Percentiles rank a stretch among this genome's conserved stretches.
These are phyloP conservation scores for Teratosphaeria nubilosa DNA, from an alignment of 2,329 filamentous ascomycete species.

Conservation along the genomic window DNA sequence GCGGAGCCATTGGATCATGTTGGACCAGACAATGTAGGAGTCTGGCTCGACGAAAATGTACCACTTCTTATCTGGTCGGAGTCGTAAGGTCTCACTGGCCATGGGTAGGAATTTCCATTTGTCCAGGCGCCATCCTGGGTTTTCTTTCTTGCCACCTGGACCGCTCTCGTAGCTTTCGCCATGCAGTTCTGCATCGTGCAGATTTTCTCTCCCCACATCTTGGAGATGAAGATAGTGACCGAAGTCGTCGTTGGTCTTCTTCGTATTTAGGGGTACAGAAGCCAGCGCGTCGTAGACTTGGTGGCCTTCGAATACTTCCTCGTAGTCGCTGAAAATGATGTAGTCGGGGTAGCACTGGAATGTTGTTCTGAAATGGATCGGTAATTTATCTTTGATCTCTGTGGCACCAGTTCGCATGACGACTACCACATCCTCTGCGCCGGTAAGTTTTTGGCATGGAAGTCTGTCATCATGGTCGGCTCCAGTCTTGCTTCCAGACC, in stretches of 20 bases:
- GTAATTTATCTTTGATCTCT: constrained; percentile 46
- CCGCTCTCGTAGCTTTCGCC: constrained; percentile 13
- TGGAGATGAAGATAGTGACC: constrained; percentile 27
- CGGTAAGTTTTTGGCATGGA: constrained; percentile 11
- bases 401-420: constrained; percentile 50
- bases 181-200: constrained; percentile 21
- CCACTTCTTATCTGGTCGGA: constrained; percentile 43
- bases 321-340: constrained; percentile 50
- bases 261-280: constrained; percentile 20
- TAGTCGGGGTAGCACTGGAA: constrained; percentile 46
- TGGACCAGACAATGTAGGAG: constrained; percentile 46
- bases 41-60: constrained; percentile 51
- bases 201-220: constrained; percentile 19
- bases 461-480: neutral
- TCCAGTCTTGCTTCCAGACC: neutral
- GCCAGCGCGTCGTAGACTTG: constrained; percentile 27
- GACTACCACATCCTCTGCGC: constrained; percentile 43
- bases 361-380: constrained; percentile 44
- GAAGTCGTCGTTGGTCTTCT: constrained; percentile 24
- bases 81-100: constrained; percentile 27
- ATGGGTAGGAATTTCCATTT: constrained; percentile 49
- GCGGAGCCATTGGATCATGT: constrained; percentile 43
- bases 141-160: constrained; percentile 17
- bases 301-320: constrained; percentile 40
- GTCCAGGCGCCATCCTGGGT: constrained; percentile 26